These are phyloP conservation scores for Cryptosporidium sp. DNA, from an alignment of 169 alveolate genomes.

Conservation along the genomic window DNA sequence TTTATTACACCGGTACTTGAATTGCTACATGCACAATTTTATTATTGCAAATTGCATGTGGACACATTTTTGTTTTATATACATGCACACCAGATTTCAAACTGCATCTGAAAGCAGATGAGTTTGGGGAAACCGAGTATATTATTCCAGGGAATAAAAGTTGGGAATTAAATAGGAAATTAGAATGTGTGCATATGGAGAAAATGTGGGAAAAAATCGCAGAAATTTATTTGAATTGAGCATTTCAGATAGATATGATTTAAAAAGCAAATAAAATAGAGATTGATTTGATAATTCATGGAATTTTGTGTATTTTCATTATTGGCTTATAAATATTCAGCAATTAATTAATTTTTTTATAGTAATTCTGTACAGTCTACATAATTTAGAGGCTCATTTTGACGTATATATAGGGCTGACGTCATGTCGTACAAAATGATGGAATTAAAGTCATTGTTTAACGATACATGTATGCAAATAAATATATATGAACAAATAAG, in stretches of 20 bases:
- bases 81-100: neutral
- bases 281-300: neutral
- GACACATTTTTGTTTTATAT: neutral
- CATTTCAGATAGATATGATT: no score
- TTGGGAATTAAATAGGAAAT: neutral
- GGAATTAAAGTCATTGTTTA: neutral
- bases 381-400: slow-evolving; percentile 16
- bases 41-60: slow-evolving; percentile 2
- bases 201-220: neutral
- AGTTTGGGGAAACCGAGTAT: neutral
- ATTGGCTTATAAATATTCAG: no score
- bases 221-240: no score
- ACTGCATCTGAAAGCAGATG: neutral
- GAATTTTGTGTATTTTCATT: neutral
- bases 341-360: neutral
- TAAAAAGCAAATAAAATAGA: neutral
- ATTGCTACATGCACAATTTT: slow-evolving; percentile 8
- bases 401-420: slow-evolving; percentile 14
- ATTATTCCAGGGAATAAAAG: neutral
- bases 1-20: slow-evolving; percentile 27
- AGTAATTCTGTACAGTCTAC: slow-evolving; percentile 26
- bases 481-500: neutral
- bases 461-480: slow-evolving; percentile 2
- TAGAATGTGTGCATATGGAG: neutral
- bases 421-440: slow-evolving; percentile 24